Conservation (phyloP, 371 early-diverging fungal genomes). For the Saksenaea oblongispora region DNA sequence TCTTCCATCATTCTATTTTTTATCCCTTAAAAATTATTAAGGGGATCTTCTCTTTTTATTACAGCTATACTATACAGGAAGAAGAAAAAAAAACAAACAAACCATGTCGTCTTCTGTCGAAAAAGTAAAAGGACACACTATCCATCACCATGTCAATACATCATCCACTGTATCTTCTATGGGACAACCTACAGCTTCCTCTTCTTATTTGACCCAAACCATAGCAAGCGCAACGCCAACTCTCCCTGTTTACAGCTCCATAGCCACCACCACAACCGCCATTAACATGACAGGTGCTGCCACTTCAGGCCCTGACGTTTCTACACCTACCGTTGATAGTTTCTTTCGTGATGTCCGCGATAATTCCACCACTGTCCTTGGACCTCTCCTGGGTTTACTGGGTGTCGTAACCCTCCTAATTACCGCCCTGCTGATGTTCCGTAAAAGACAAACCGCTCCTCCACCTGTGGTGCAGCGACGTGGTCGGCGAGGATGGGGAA, state of each 20-base stretch:
- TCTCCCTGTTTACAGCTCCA: not conserved
- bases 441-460: not conserved
- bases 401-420: not conserved
- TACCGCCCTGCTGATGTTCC: not conserved
- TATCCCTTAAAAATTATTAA: not conserved
- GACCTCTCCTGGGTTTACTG: not conserved
- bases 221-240: not conserved
- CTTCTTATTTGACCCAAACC: not conserved
- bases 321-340: not conserved
- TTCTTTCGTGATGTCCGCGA: not conserved
- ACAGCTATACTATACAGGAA: not conserved
- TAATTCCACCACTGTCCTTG: not conserved
- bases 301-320: not conserved
- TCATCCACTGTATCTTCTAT: not conserved
- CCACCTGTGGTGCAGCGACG: not conserved
- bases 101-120: not conserved
- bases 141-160: not conserved
- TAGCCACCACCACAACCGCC: not conserved
- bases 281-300: not conserved
- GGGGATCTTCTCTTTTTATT: not conserved
- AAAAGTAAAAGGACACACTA: conserved; percentile 2
- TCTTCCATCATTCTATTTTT: not conserved
- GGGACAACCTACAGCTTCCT: not conserved
- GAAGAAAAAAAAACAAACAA: not conserved
- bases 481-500: conserved; percentile 1